Conservation (phyloP, 176 grass and related monocot species). For the Oryza longistaminata region DNA sequence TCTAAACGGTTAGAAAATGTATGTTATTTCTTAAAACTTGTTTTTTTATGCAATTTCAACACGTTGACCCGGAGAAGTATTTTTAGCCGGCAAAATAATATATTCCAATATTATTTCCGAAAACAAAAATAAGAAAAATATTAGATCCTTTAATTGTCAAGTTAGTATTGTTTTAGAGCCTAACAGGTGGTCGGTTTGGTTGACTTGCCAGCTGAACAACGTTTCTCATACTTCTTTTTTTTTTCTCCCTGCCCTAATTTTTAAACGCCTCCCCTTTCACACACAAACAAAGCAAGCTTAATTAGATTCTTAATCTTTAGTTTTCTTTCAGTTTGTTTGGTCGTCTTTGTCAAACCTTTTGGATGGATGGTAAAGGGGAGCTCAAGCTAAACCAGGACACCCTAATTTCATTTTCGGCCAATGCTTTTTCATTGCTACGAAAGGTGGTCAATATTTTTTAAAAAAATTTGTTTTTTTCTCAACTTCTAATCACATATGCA, state of each 20-base stretch:
- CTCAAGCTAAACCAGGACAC: slow-evolving; percentile 4
- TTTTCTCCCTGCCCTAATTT: background rate
- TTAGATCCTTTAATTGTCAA: background rate
- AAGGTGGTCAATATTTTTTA: background rate
- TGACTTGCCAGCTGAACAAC: slow-evolving; percentile 25
- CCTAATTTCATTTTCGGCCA: background rate
- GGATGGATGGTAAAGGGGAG: background rate
- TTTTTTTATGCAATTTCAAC: background rate
- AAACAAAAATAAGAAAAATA: background rate
- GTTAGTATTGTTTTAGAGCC: background rate
- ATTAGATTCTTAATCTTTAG: background rate
- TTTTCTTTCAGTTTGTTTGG: slow-evolving; percentile 3
- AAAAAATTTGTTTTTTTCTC: background rate
- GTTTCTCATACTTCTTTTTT: background rate
- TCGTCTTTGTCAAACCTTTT: background rate
- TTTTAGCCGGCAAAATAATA: background rate
- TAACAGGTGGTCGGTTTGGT: background rate
- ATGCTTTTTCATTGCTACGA: slow-evolving; percentile 1
- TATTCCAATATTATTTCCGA: background rate
- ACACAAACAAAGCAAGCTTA: background rate
- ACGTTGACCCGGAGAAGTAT: background rate
- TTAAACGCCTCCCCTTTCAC: background rate
- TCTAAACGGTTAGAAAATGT: background rate
- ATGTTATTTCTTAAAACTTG: background rate
- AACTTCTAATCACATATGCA: background rate